Evolutionary conservation across 148 eudicot genomes (phyloP).

Genomic region (Silene uniflora): DNA sequence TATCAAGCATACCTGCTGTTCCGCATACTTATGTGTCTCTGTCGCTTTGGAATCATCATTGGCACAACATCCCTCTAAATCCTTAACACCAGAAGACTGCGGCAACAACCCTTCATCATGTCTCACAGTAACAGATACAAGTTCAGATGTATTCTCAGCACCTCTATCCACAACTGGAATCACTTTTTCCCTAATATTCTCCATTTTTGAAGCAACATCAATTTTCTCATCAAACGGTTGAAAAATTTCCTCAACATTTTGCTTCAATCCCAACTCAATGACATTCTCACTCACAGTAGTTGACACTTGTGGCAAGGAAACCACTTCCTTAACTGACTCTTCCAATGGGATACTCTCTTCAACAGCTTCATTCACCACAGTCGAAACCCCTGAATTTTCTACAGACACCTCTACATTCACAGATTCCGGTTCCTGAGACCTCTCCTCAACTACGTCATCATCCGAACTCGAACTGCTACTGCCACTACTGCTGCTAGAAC

Average conservation of each 20-base stretch:
- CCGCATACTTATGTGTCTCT: conserved; percentile 34
- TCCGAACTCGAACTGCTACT: conserved; percentile 26
- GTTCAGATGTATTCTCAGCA: conserved; percentile 2
- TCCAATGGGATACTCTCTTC: conserved; percentile 38
- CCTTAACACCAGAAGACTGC: conserved; percentile 24
- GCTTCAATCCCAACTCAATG: conserved; percentile 25
- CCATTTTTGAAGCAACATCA: conserved; percentile 16
- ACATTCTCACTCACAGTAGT: conserved; percentile 24
- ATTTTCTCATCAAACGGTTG: conserved; percentile 20
- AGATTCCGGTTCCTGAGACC: conserved; percentile 5
- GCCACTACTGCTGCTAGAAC: conserved; percentile 23
- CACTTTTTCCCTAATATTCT: conserved; percentile 21
- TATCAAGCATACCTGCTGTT: conserved; percentile 40
- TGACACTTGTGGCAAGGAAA: conserved; percentile 25
- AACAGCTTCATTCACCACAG: not conserved
- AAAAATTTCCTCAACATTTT: conserved; percentile 24
- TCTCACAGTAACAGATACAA: conserved; percentile 12
- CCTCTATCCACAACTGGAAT: conserved; percentile 17
- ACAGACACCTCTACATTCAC: conserved; percentile 10
- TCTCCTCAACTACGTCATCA: conserved; percentile 29
- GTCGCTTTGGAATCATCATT: conserved; percentile 34
- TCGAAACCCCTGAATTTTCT: not conserved
- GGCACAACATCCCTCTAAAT: conserved; percentile 19
- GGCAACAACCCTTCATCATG: conserved; percentile 26
- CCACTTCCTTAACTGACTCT: conserved; percentile 45